Evolutionary conservation across 1,284 basidiomycete species (phyloP).

Genomic region (Papiliotrema flavescens): DNA sequence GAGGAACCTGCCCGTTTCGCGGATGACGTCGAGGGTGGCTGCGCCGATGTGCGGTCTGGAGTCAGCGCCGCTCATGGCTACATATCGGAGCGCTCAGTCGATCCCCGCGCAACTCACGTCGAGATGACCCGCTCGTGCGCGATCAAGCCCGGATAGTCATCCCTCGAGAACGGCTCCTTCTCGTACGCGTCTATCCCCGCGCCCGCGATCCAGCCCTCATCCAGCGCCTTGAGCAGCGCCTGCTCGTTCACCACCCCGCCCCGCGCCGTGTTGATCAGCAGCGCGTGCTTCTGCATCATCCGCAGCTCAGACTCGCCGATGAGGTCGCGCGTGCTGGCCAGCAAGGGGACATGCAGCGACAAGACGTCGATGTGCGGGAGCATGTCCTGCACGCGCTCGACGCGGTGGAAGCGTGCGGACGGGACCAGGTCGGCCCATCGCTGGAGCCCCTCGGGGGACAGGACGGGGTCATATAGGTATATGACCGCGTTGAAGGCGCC

Average conservation of each 20-base stretch:
- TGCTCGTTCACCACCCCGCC: slow-evolving; percentile 50
- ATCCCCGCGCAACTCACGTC: slow-evolving; percentile 14
- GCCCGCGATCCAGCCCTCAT: slow-evolving; percentile 41
- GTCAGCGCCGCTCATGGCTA: neutral
- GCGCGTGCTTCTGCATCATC: slow-evolving; percentile 40
- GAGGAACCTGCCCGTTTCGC: slow-evolving; percentile 5
- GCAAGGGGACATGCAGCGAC: slow-evolving; percentile 51
- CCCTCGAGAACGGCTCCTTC: slow-evolving; percentile 29
- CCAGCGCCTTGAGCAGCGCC: slow-evolving; percentile 49
- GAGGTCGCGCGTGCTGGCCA: slow-evolving; percentile 42
- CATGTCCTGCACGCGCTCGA: slow-evolving; percentile 14
- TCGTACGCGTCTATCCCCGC: slow-evolving; percentile 54
- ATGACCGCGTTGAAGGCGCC: neutral
- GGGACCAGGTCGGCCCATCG: neutral
- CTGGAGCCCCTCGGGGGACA: neutral
- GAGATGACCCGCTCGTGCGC: slow-evolving; percentile 6
- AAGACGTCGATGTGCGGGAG: slow-evolving; percentile 49
- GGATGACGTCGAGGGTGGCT: slow-evolving; percentile 8
- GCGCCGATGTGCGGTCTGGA: slow-evolving; percentile 17
- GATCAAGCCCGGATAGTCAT: slow-evolving; percentile 6
- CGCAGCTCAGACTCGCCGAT: slow-evolving; percentile 42
- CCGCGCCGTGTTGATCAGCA: slow-evolving; percentile 52
- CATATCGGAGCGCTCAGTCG: neutral
- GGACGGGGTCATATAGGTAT: neutral
- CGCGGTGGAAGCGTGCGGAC: neutral